Conservation (phyloP, 2,329 filamentous ascomycete genomes). For the Sclerotinia glacialis region DNA sequence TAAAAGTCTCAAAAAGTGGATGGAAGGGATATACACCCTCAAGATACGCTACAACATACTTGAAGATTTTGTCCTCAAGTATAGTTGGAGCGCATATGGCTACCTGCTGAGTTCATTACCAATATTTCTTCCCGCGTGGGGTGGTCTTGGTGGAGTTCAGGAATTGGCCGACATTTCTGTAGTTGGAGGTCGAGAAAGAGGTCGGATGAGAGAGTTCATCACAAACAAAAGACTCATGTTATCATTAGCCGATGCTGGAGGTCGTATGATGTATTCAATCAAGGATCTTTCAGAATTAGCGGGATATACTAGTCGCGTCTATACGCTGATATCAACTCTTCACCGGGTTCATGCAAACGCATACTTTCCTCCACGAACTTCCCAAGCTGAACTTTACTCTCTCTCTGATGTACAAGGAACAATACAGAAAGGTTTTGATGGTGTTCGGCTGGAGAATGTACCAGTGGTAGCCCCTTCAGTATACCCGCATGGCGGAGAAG, state of each 20-base stretch:
- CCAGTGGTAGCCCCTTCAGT: slow-evolving; percentile 86
- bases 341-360: slow-evolving; percentile 90
- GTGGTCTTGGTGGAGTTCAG: slow-evolving; percentile 71
- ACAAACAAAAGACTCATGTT: slow-evolving; percentile 99
- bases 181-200: slow-evolving; percentile 65
- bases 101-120: slow-evolving; percentile 91
- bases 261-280: slow-evolving; percentile 99
- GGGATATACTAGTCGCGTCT: slow-evolving; percentile 93
- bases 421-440: slow-evolving; percentile 90
- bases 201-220: slow-evolving; percentile 97
- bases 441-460: slow-evolving; percentile 87
- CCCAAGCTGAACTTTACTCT: slow-evolving; percentile 77
- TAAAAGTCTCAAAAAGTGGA: slow-evolving; percentile 88
- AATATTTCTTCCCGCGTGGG: slow-evolving; percentile 92
- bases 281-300: slow-evolving; percentile 96
- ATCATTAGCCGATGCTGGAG: slow-evolving; percentile 91
- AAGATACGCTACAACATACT: slow-evolving; percentile 99
- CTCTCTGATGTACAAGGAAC: slow-evolving; percentile 91
- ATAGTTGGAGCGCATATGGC: slow-evolving; percentile 97
- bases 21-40: slow-evolving; percentile 97
- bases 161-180: slow-evolving; percentile 57
- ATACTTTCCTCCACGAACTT: slow-evolving; percentile 68
- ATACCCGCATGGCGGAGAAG: slow-evolving; percentile 87
- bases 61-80: slow-evolving; percentile 96
- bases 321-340: slow-evolving; percentile 90